phyloP scores from a whole-genome alignment of 331 rosid species.

The Malus hybrid region DNA sequence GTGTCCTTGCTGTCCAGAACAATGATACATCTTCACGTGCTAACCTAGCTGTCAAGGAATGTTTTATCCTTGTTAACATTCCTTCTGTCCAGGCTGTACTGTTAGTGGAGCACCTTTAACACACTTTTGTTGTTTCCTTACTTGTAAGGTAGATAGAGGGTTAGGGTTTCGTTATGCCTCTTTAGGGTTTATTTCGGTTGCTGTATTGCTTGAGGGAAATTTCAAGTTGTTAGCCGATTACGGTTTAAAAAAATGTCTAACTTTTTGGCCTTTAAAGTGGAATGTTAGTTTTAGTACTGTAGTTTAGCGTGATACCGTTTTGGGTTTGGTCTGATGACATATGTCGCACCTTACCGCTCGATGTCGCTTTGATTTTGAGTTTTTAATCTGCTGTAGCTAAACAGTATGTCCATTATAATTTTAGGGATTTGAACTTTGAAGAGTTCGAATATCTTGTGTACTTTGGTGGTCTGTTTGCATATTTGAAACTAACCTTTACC shows the following conservation, averaged over 20 bases:
- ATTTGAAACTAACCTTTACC: neutral
- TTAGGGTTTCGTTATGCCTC: neutral
- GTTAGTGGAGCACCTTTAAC: too few species aligned
- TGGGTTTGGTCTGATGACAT: neutral
- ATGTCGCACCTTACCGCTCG: neutral
- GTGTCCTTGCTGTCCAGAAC: too few species aligned
- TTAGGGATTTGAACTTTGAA: neutral
- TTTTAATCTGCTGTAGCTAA: neutral
- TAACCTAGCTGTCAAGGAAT: too few species aligned
- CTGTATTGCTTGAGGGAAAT: neutral
- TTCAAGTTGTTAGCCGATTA: neutral
- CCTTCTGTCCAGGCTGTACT: too few species aligned
- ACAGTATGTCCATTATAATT: neutral
- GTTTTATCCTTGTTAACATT: too few species aligned
- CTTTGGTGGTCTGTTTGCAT: slow-evolving; percentile 2
- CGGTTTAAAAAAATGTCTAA: neutral
- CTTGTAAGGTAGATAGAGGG: neutral
- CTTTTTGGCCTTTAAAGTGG: neutral
- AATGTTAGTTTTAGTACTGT: neutral
- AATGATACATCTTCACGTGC: too few species aligned
- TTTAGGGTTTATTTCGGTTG: neutral
- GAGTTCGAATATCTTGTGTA: neutral
- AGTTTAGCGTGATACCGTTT: neutral
- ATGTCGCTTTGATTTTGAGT: neutral
- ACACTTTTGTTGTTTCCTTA: neutral